Evolutionary conservation across 2,329 filamentous ascomycete genomes (phyloP).

Genomic region (Ascocoryne sarcoides): DNA sequence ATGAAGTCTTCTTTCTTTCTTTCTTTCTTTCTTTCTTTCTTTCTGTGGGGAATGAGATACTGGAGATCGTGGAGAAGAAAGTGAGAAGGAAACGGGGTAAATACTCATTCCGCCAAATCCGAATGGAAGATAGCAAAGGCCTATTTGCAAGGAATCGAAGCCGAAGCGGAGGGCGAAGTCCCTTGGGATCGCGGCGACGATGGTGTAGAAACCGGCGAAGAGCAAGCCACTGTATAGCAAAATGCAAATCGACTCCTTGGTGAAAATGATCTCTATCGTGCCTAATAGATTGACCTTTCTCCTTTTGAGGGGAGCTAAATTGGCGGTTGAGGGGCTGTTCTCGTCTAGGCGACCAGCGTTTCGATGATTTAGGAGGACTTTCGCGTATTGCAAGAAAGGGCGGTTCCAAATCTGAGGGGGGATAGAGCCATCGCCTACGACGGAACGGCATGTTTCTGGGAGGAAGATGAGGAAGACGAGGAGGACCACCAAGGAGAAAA

Average conservation of each 20-base stretch:
- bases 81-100: too few relatives aligned
- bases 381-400: too few relatives aligned
- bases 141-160: slow-evolving; percentile 29
- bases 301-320: slow-evolving; percentile 10
- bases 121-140: slow-evolving; percentile 14
- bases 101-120: slow-evolving; percentile 5
- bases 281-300: slow-evolving; percentile 33
- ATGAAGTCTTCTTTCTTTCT: too few relatives aligned
- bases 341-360: background rate
- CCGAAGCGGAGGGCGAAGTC: slow-evolving; percentile 27
- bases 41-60: too few relatives aligned
- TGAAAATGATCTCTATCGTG: slow-evolving; percentile 33
- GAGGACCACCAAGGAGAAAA: slow-evolving; percentile 9
- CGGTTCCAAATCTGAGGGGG: slow-evolving; percentile 45
- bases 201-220: slow-evolving; percentile 44
- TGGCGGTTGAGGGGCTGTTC: slow-evolving; percentile 10
- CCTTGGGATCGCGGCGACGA: slow-evolving; percentile 34
- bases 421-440: slow-evolving; percentile 33
- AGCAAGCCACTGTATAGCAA: slow-evolving; percentile 40
- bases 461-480: slow-evolving; percentile 14
- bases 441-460: slow-evolving; percentile 17
- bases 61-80: too few relatives aligned
- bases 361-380: too few relatives aligned
- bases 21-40: too few relatives aligned
- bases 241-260: slow-evolving; percentile 37